Conservation (phyloP, 208 protist genomes). For the Strigomonas culicis region DNA sequence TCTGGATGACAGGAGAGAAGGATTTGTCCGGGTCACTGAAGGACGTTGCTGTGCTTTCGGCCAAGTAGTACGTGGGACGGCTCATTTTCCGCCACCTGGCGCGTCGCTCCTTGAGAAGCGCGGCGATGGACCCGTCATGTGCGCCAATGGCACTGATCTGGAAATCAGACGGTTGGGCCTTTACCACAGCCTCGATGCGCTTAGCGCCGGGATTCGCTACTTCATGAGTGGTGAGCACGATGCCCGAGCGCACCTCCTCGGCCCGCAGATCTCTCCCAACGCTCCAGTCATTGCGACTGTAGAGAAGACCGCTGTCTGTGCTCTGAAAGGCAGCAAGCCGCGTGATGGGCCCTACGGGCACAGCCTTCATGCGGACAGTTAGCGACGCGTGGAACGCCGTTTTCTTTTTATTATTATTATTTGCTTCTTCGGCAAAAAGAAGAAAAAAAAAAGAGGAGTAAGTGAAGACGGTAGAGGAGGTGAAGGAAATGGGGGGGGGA, state of each 20-base stretch:
- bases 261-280: conserved; percentile 37
- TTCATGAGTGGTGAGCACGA: conserved; percentile 31
- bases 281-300: conserved; percentile 48
- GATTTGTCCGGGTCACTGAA: conserved; percentile 72
- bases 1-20: conserved; percentile 50
- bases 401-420: too few relatives aligned
- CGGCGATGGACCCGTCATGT: conserved; percentile 17
- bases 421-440: too few relatives aligned
- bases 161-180: conserved; percentile 59
- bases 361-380: conserved; percentile 25
- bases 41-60: conserved; percentile 52
- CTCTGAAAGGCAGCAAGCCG: conserved; percentile 13
- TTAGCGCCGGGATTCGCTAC: neutral
- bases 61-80: conserved; percentile 46
- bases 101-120: conserved; percentile 42
- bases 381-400: neutral
- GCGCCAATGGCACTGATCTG: conserved; percentile 70
- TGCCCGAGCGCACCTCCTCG: conserved; percentile 55
- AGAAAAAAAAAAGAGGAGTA: conserved; percentile 13
- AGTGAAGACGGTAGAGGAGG: neutral
- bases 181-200: conserved; percentile 40
- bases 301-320: neutral
- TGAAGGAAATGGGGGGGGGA: neutral
- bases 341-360: conserved; percentile 29
- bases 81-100: conserved; percentile 79